Evolutionary conservation across 2,329 filamentous ascomycete genomes (phyloP).

Genomic region (Ustilaginoidea virens): DNA sequence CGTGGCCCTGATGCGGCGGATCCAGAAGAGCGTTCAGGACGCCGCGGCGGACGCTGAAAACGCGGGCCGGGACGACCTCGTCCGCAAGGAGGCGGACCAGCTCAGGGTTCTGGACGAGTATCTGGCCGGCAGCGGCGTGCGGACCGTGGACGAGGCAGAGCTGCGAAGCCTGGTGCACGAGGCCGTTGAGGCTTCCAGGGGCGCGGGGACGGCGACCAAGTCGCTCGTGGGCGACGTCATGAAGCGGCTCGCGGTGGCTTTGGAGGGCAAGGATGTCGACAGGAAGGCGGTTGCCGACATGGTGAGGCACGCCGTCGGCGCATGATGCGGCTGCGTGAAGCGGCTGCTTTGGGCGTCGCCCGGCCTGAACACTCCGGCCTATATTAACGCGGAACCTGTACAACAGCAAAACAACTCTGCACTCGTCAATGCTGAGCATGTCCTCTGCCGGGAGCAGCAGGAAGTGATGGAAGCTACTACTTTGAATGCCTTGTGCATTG

Average conservation of each 20-base stretch:
- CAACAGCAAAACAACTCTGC: no score
- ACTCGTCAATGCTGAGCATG: no score
- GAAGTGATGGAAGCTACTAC: no score
- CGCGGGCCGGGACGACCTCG: conserved; percentile 52
- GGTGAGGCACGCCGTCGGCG: conserved; percentile 34
- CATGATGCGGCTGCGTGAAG: no score
- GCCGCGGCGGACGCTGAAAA: conserved; percentile 47
- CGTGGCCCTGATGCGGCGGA: conserved; percentile 50
- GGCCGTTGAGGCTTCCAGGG: conserved; percentile 34
- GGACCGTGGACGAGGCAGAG: conserved; percentile 42
- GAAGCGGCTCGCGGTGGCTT: conserved; percentile 38
- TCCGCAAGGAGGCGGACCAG: conserved; percentile 54
- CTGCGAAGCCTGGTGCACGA: conserved; percentile 36
- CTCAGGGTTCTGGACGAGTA: conserved; percentile 51
- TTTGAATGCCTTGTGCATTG: no score
- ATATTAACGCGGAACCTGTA: no score
- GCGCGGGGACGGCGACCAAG: conserved; percentile 28
- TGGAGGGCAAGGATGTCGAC: conserved; percentile 51
- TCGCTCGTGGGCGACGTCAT: conserved; percentile 43
- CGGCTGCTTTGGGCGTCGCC: no score
- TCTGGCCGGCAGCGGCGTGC: conserved; percentile 39
- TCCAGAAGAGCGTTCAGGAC: conserved; percentile 38
- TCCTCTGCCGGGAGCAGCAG: no score
- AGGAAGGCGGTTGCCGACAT: conserved; percentile 42
- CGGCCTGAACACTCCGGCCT: no score